A percentile compares a stretch with the other conserved stretches of the same genome.
Evolutionary conservation across 306 rosid genomes (phyloP).

Genomic region (Prosopis cineraria): DNA sequence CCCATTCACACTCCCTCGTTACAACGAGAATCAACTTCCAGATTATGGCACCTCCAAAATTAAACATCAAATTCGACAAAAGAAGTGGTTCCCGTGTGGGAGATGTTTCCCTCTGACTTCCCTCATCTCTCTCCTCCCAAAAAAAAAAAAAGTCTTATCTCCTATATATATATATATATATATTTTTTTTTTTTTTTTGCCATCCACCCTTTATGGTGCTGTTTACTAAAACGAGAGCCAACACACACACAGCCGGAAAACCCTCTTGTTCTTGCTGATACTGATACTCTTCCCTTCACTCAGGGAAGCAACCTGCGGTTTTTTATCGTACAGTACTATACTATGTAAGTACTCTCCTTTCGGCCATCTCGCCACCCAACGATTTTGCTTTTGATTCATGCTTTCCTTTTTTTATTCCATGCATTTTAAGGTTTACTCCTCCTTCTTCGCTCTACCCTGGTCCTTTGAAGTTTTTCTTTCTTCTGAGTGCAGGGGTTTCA

Average conservation of each 20-base stretch:
- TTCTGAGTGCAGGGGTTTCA: slow-evolving; percentile 27
- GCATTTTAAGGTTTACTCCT: slow-evolving; percentile 31
- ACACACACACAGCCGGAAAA: neutral
- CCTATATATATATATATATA: too few species aligned
- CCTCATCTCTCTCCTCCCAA: slow-evolving; percentile 28
- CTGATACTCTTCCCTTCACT: slow-evolving; percentile 23
- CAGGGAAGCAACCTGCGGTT: slow-evolving; percentile 39
- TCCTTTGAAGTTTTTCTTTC: slow-evolving; percentile 3
- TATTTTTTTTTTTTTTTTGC: slow-evolving; percentile 41
- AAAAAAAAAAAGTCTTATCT: too few species aligned
- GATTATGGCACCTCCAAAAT: neutral
- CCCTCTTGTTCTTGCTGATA: slow-evolving; percentile 24
- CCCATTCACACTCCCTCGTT: neutral
- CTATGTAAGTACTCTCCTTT: slow-evolving; percentile 46
- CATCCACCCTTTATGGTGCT: slow-evolving; percentile 41
- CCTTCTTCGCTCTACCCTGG: neutral
- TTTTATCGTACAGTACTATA: slow-evolving; percentile 39
- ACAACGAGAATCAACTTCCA: neutral
- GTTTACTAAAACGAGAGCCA: slow-evolving; percentile 40
- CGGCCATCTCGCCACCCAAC: slow-evolving; percentile 29
- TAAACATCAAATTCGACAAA: slow-evolving; percentile 45
- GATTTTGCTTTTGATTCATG: slow-evolving; percentile 11
- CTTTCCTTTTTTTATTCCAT: slow-evolving; percentile 9
- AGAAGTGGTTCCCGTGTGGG: slow-evolving; percentile 39
- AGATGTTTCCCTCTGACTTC: slow-evolving; percentile 29